phyloP scores from a whole-genome alignment of 108 stramenopile genomes.

The Conticribra weissflogii region DNA sequence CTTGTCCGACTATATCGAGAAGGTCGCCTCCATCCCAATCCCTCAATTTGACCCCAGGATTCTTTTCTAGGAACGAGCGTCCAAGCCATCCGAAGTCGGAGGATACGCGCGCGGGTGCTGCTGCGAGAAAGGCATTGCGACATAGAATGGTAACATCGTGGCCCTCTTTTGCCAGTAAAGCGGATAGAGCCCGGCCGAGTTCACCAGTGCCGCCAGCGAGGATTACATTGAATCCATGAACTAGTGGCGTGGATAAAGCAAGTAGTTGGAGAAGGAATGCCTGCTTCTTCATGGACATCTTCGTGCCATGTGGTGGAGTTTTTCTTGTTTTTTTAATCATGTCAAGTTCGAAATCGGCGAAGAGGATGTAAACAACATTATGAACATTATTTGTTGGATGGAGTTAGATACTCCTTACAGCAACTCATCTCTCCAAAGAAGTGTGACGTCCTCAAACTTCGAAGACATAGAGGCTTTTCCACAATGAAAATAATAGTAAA shows the following conservation, averaged over 20 bases:
- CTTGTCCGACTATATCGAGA: conserved; percentile 83
- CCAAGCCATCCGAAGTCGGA: conserved; percentile 82
- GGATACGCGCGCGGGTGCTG: conserved; percentile 74
- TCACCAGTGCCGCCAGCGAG: conserved; percentile 81
- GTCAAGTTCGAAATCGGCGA: too few relatives aligned
- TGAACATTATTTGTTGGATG: too few relatives aligned
- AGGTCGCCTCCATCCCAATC: conserved; percentile 92
- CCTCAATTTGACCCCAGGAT: conserved; percentile 63
- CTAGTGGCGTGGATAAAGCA: background rate
- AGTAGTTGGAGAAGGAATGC: conserved; percentile 1
- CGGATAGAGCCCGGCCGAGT: conserved; percentile 57
- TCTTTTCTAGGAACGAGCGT: conserved; percentile 51
- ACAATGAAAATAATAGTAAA: too few relatives aligned
- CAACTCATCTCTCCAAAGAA: too few relatives aligned
- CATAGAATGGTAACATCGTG: conserved; percentile 79
- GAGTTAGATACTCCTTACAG: too few relatives aligned
- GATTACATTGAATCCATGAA: conserved; percentile 62
- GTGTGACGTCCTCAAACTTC: too few relatives aligned
- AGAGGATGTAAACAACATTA: too few relatives aligned
- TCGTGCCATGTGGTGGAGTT: too few relatives aligned
- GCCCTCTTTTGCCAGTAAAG: conserved; percentile 46
- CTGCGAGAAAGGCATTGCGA: conserved; percentile 81
- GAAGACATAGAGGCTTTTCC: too few relatives aligned
- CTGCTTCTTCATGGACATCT: background rate
- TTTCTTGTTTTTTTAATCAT: too few relatives aligned